Conservation (phyloP, 106 monocot genomes). For the Phalaenopsis equestris region DNA sequence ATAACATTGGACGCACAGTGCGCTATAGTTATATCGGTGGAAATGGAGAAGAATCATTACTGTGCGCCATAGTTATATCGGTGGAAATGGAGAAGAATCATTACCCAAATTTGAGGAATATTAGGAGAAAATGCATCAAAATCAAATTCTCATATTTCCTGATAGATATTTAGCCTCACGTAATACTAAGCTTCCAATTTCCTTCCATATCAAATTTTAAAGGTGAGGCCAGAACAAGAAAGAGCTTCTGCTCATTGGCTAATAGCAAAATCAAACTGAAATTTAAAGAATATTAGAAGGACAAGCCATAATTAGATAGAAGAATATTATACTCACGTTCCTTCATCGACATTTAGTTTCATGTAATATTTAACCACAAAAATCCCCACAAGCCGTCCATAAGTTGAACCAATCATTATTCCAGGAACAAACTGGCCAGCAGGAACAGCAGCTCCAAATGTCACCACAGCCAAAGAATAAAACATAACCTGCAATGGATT, state of each 20-base stretch:
- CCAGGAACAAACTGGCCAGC: slow-evolving; percentile 99
- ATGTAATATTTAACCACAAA: slow-evolving; percentile 88
- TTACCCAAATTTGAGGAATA: background rate
- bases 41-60: background rate
- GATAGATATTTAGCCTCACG: slow-evolving; percentile 71
- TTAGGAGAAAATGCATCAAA: background rate
- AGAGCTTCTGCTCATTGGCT: background rate
- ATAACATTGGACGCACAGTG: background rate
- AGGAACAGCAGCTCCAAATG: slow-evolving; percentile 96
- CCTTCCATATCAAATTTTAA: background rate
- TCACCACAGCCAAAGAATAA: slow-evolving; percentile 86
- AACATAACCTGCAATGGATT: slow-evolving; percentile 68
- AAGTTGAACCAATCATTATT: slow-evolving; percentile 99
- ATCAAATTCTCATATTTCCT: slow-evolving; percentile 33
- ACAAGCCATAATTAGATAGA: background rate
- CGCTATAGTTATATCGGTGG: background rate
- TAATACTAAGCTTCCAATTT: slow-evolving; percentile 49
- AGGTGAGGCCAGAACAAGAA: background rate
- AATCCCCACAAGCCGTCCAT: slow-evolving; percentile 97
- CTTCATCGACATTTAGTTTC: slow-evolving; percentile 90
- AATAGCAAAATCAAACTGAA: background rate
- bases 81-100: background rate
- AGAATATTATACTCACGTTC: slow-evolving; percentile 63
- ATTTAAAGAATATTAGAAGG: background rate
- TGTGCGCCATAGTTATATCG: background rate